Evolutionary conservation across 768 basidiomycete genomes (phyloP).

Genomic region (Mycena haematopus): DNA sequence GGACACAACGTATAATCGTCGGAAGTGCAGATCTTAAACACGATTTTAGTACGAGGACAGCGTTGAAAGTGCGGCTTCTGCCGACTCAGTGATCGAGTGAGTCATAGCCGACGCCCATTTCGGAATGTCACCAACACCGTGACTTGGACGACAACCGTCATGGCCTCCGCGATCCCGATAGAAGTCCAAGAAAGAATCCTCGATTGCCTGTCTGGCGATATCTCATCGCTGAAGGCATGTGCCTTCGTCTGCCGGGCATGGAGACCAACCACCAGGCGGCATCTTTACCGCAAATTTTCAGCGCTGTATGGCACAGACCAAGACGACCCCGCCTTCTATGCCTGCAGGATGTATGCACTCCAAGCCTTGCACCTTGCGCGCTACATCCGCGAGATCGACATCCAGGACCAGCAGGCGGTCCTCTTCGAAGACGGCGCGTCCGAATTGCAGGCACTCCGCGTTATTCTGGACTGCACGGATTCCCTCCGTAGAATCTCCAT

Average conservation of each 20-base stretch:
- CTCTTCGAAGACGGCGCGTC: neutral
- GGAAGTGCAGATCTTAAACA: too few relatives aligned
- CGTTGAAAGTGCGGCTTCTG: too few relatives aligned
- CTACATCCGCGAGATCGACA: constrained; percentile 19
- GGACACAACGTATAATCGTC: too few relatives aligned
- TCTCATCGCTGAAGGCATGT: constrained; percentile 7
- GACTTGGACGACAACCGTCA: neutral
- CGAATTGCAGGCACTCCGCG: constrained; percentile 9
- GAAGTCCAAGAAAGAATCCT: constrained; percentile 22
- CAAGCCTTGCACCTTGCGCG: constrained; percentile 9
- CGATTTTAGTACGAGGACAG: too few relatives aligned
- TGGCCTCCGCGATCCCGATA: constrained; percentile 1
- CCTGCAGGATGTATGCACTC: neutral
- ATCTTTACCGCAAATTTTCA: constrained; percentile 12
- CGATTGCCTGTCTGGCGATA: constrained; percentile 4
- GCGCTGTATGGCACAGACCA: neutral
- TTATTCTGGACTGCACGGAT: constrained; percentile 7
- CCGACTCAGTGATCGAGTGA: too few relatives aligned
- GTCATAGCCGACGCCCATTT: too few relatives aligned
- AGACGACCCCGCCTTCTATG: neutral
- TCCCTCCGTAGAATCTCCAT: constrained; percentile 4
- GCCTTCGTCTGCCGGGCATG: constrained; percentile 19
- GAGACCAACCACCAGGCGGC: constrained; percentile 6
- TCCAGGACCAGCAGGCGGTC: neutral
- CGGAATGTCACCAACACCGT: too few relatives aligned